A percentile compares a stretch with the other conserved stretches of the same genome.
These are phyloP conservation scores for Blepharisma japonicum DNA, from an alignment of 73 alveolate genomes.

Conservation along the genomic window DNA sequence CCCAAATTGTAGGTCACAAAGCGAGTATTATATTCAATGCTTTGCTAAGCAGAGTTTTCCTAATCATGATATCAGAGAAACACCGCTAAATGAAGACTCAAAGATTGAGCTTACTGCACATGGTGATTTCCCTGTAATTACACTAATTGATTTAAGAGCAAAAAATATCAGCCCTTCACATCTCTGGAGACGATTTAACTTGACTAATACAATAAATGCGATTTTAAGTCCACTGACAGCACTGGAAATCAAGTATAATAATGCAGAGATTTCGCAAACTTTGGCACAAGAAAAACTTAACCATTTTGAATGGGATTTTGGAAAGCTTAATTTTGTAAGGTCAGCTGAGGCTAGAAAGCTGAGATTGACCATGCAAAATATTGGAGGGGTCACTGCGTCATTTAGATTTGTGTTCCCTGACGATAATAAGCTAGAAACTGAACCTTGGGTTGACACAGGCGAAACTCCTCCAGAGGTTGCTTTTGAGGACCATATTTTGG, in stretches of 20 bases:
- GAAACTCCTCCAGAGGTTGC: conserved; percentile 96
- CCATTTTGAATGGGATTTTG: conserved; percentile 86
- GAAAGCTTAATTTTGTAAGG: conserved; percentile 76
- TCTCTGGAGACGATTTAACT: conserved; percentile 93
- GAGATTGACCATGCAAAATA: conserved; percentile 89
- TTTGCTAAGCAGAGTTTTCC: conserved; percentile 87
- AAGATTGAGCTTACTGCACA: conserved; percentile 84
- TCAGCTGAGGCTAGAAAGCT: conserved; percentile 78
- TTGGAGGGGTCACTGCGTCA: conserved; percentile 96
- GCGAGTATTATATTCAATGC: conserved; percentile 83
- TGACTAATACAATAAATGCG: conserved; percentile 86
- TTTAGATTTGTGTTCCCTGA: conserved; percentile 93
- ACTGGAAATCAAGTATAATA: conserved; percentile 77
- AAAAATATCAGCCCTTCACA: conserved; percentile 84
- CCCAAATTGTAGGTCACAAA: conserved; percentile 85
- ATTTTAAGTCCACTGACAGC: conserved; percentile 83
- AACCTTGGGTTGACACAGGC: conserved; percentile 99
- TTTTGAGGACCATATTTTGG: conserved; percentile 93
- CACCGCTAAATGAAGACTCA: conserved; percentile 69
- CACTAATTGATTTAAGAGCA: conserved; percentile 92
- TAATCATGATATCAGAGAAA: conserved; percentile 62
- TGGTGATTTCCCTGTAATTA: conserved; percentile 96
- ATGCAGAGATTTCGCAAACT: conserved; percentile 58
- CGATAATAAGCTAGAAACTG: conserved; percentile 89
- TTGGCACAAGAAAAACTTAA: conserved; percentile 50